A percentile compares a stretch with the other conserved stretches of the same genome.
These are phyloP conservation scores for Hysterangium stoloniferum DNA, from an alignment of 768 basidiomycete genomes.

Conservation along the genomic window DNA sequence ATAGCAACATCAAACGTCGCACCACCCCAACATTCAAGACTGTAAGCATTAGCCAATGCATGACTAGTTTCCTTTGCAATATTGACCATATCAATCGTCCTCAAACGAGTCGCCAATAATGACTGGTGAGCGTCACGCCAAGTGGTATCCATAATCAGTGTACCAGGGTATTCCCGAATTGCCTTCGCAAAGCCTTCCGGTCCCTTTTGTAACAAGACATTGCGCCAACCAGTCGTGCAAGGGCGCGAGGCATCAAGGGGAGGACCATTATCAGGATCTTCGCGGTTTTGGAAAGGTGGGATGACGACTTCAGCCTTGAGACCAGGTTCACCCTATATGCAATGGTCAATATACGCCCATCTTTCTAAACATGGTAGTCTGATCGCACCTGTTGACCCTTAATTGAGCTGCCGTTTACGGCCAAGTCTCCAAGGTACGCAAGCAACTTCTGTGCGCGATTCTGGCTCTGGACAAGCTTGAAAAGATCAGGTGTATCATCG, in stretches of 20 bases:
- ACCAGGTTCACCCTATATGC: constrained; percentile 76
- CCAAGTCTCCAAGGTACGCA: constrained; percentile 93
- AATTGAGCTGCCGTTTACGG: constrained; percentile 97
- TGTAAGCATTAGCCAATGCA: constrained; percentile 92
- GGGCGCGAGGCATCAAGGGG: constrained; percentile 75
- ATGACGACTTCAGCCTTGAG: constrained; percentile 82
- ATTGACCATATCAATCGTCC: constrained; percentile 96
- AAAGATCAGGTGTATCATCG: constrained; percentile 98
- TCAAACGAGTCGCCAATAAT: constrained; percentile 88
- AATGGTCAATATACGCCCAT: neutral
- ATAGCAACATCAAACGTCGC: constrained; percentile 99
- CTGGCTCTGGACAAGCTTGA: constrained; percentile 95
- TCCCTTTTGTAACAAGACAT: constrained; percentile 96
- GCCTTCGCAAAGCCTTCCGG: constrained; percentile 99
- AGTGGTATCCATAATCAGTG: constrained; percentile 96
- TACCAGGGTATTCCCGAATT: constrained; percentile 91
- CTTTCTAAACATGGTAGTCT: constrained; percentile 16
- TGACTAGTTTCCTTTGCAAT: constrained; percentile 97
- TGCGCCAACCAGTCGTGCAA: constrained; percentile 90
- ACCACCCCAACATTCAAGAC: constrained; percentile 98
- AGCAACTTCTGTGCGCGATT: constrained; percentile 98
- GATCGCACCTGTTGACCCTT: constrained; percentile 88
- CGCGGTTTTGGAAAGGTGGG: constrained; percentile 71
- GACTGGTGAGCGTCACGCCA: constrained; percentile 99
- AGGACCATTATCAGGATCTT: constrained; percentile 59